Evolutionary conservation across 441 rosid genomes (phyloP), one percentile per base, ranked within the genome.

Genomic region (Pelargonium fulgidum): DNA sequence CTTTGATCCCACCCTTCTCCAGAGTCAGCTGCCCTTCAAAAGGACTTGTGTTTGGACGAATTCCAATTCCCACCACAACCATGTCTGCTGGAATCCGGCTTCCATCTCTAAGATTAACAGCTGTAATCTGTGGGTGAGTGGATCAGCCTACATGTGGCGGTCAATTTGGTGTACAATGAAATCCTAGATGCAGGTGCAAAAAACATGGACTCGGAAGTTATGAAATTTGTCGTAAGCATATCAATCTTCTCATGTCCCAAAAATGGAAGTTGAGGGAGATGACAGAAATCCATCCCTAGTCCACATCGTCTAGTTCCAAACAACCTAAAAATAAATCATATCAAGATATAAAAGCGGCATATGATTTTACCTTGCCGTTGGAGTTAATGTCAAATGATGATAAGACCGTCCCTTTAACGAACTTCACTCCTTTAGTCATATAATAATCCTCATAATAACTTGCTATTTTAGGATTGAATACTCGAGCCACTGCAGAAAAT

Each of bases 1-100:
- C 96, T 81, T 91, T 89, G 80, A 93, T 88, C 70, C 96, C 97
- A 61, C 96, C 97, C 76, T 93, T 93, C 71, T 91, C 99, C 76
- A 93, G 73, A 4, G 87, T 88, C 66, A 93, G 77, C 71, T 93
- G 95, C 64, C 97, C 96, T 74, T 89, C 99, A 64, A 93, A 88
- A 62, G 91, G 84, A 74, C 89, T 84, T 14, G 99, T 93, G 85
- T 89, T 91, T 69, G 97, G 93, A 62, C 96, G 92, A 69, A 91
- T 93, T 61, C 97, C 95, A 6, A 91, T 89, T 68, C 99, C 99
- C 68, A 88, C 97, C 68, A 93, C 89, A 5, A 89, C 99, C 87
- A 93, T 74, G 75, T 91, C 88, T 5, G 89, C 89, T 22, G 88
- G 86, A 52, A 91, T 80, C 22, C n/a, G 84, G 70, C 48, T 88